A percentile compares a stretch with the other conserved stretches of the same genome.
Conservation (phyloP, 345 rosid genomes). For the Corymbia maculata region DNA sequence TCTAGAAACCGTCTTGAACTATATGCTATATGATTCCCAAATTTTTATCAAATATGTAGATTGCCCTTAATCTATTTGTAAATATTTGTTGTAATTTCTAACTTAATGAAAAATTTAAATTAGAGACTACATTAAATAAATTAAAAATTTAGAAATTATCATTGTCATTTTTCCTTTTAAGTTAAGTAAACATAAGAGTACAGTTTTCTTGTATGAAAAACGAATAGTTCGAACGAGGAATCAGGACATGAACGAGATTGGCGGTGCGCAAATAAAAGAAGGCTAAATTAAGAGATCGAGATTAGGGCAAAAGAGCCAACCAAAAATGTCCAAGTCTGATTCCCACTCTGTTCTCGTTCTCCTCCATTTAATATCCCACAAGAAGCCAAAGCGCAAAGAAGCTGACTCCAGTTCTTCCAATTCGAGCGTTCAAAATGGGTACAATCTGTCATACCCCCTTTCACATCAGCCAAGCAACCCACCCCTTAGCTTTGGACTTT, state of each 20-base stretch:
- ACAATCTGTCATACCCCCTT: not conserved
- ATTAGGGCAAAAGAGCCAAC: not conserved
- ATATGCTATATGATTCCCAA: not conserved
- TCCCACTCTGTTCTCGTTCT: not conserved
- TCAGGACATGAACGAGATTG: fast-evolving
- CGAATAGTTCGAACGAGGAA: not conserved
- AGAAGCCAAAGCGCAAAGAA: not conserved
- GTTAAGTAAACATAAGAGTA: not conserved
- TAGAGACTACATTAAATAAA: too few relatives aligned
- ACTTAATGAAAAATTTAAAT: not conserved
- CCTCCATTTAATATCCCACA: not conserved
- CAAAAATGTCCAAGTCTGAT: not conserved
- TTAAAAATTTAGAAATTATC: not conserved
- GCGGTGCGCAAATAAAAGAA: not conserved
- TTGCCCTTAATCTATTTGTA: too few relatives aligned
- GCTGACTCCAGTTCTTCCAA: not conserved
- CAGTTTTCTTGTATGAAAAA: not conserved
- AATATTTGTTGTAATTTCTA: not conserved
- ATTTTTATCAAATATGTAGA: too few relatives aligned
- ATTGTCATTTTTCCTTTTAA: fast-evolving
- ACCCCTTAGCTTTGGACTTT: not conserved
- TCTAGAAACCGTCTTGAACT: not conserved
- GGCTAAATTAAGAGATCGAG: not conserved
- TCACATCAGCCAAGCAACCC: not conserved
- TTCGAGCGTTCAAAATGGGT: not conserved